Evolutionary conservation across 2,329 filamentous ascomycete species (phyloP).

Genomic region (Xylariaceae sp.): DNA sequence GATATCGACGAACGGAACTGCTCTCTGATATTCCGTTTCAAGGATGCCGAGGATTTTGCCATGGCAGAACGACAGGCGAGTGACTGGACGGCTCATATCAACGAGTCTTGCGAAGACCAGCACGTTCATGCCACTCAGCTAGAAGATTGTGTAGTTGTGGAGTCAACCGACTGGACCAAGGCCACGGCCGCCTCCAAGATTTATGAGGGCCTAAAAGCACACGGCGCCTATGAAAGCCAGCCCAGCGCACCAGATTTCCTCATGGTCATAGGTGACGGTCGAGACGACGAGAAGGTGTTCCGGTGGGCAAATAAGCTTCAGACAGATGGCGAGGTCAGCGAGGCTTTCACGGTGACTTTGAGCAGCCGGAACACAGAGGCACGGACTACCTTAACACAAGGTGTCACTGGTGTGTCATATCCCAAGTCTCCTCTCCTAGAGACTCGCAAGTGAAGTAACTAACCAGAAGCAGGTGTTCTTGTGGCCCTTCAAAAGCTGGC

Average conservation of each 20-base stretch:
- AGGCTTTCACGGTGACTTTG: slow-evolving; percentile 80
- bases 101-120: slow-evolving; percentile 82
- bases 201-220: slow-evolving; percentile 51
- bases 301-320: slow-evolving; percentile 82
- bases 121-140: slow-evolving; percentile 77
- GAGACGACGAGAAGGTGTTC: slow-evolving; percentile 91
- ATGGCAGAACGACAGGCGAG: slow-evolving; percentile 73
- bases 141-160: slow-evolving; percentile 76
- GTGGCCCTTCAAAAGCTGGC: slow-evolving; percentile 49
- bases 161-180: slow-evolving; percentile 83
- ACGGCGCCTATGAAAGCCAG: slow-evolving; percentile 25
- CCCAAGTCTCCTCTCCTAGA: background rate
- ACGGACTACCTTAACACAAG: slow-evolving; percentile 77
- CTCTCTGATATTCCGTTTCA: slow-evolving; percentile 86
- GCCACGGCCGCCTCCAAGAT: slow-evolving; percentile 73
- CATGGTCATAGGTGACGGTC: slow-evolving; percentile 82
- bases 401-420: slow-evolving; percentile 76
- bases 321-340: slow-evolving; percentile 51
- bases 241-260: slow-evolving; percentile 68
- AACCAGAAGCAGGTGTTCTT: slow-evolving; percentile 42
- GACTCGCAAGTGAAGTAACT: slow-evolving; percentile 4
- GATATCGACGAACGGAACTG: slow-evolving; percentile 89
- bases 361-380: slow-evolving; percentile 87
- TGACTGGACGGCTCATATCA: slow-evolving; percentile 91
- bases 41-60: slow-evolving; percentile 70